Percentiles rank a stretch among this genome's conserved stretches.
Evolutionary conservation across 2,329 filamentous ascomycete species (phyloP).

Genomic region (Cercospora janseana): DNA sequence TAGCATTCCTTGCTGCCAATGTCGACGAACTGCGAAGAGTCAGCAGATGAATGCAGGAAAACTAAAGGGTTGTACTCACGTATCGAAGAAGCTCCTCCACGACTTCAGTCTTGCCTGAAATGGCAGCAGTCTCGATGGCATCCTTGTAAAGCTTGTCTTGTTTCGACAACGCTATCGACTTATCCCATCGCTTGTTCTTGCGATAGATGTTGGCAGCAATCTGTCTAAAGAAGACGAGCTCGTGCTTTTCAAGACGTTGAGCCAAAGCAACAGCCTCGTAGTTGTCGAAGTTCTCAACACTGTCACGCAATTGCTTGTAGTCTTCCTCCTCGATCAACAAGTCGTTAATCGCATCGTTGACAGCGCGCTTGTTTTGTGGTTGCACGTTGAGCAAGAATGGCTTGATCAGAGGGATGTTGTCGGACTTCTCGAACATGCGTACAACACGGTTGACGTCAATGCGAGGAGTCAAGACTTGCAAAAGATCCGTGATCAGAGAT

Average conservation of each 20-base stretch:
- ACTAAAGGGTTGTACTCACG: constrained; percentile 62
- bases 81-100: constrained; percentile 96
- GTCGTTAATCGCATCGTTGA: constrained; percentile 98
- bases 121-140: constrained; percentile 93
- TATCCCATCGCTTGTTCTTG: constrained; percentile 99
- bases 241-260: constrained; percentile 90
- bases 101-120: constrained; percentile 84
- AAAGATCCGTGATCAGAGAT: constrained; percentile 87
- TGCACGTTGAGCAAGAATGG: constrained; percentile 97
- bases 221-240: constrained; percentile 98
- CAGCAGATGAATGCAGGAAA: constrained; percentile 32
- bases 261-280: constrained; percentile 94
- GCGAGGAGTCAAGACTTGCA: constrained; percentile 85
- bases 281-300: constrained; percentile 98
- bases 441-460: constrained; percentile 99
- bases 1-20: constrained; percentile 99
- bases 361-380: constrained; percentile 93
- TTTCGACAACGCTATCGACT: constrained; percentile 95
- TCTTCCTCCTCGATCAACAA: constrained; percentile 97
- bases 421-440: constrained; percentile 96
- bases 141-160: constrained; percentile 99
- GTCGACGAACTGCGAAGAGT: constrained; percentile 77
- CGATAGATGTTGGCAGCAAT: constrained; percentile 98
- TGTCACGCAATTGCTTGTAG: constrained; percentile 97
- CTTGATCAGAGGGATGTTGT: constrained; percentile 97